These are phyloP conservation scores for Fusarium anguioides DNA, from an alignment of 2,329 filamentous ascomycete genomes.

Conservation along the genomic window DNA sequence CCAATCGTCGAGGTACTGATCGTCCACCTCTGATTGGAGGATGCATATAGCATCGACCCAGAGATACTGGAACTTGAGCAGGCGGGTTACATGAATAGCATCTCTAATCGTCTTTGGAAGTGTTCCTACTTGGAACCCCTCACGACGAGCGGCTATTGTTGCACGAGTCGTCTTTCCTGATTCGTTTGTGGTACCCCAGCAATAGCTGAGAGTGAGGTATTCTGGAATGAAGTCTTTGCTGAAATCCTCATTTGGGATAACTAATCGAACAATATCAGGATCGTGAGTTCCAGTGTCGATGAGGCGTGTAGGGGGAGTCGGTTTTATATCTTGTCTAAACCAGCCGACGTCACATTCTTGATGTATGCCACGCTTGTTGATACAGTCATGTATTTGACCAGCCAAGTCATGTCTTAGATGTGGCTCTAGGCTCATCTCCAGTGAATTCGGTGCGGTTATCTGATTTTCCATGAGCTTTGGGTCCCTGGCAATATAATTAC, in stretches of 20 bases:
- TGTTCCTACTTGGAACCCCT: neutral
- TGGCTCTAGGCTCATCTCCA: neutral
- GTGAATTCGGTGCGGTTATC: neutral
- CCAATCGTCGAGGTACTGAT: conserved; percentile 8
- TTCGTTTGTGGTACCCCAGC: neutral
- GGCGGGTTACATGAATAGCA: neutral
- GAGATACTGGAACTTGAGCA: conserved; percentile 2
- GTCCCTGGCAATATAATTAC: neutral
- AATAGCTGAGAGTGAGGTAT: conserved; percentile 1
- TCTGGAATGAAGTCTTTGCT: neutral
- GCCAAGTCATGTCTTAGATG: neutral
- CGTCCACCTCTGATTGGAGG: neutral
- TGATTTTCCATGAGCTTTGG: neutral
- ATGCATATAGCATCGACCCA: conserved; percentile 17
- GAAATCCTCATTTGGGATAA: neutral
- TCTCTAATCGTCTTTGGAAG: conserved; percentile 1
- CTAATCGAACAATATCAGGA: neutral
- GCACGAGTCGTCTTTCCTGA: neutral
- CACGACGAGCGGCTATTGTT: neutral
- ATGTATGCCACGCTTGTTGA: neutral
- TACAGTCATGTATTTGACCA: neutral
- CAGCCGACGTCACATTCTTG: conserved; percentile 1
- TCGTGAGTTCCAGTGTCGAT: neutral
- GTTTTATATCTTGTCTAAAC: neutral
- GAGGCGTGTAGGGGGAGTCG: neutral